Conservation (phyloP, 1,284 basidiomycete species). For the Pseudozyma thailandica region DNA sequence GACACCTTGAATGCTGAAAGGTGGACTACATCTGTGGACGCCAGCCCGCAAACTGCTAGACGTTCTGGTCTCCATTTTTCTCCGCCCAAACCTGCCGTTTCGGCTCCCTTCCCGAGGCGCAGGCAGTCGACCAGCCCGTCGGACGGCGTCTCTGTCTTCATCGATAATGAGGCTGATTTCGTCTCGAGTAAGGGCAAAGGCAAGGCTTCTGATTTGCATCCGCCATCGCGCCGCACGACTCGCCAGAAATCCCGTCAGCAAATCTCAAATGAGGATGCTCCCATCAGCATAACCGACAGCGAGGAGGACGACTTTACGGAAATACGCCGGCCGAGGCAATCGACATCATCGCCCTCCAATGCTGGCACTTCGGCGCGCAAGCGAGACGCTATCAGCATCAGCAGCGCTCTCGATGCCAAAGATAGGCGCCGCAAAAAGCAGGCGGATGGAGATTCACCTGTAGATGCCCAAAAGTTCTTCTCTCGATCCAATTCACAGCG, state of each 20-base stretch:
- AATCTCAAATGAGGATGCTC: constrained; percentile 2
- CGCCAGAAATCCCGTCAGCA: constrained; percentile 11
- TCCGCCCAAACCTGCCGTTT: neutral
- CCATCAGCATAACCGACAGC: constrained; percentile 7
- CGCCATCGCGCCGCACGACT: neutral
- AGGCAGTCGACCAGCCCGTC: neutral
- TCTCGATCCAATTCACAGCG: neutral
- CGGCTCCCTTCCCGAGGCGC: neutral
- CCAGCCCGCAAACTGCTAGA: neutral
- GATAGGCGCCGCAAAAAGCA: constrained; percentile 1
- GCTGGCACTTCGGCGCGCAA: neutral
- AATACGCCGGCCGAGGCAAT: neutral
- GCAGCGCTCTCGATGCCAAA: constrained; percentile 23
- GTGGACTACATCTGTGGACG: neutral
- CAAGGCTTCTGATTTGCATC: constrained; percentile 9
- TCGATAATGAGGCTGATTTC: neutral
- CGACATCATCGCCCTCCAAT: neutral
- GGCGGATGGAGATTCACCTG: neutral
- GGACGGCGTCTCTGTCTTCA: neutral
- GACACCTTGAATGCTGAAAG: neutral
- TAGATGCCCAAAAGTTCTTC: constrained; percentile 10
- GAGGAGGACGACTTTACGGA: constrained; percentile 10
- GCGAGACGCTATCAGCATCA: neutral
- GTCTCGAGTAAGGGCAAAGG: constrained; percentile 17
- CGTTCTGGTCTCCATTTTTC: neutral